Evolutionary conservation across 306 rosid species (phyloP).

Genomic region (Acacia crassicarpa): DNA sequence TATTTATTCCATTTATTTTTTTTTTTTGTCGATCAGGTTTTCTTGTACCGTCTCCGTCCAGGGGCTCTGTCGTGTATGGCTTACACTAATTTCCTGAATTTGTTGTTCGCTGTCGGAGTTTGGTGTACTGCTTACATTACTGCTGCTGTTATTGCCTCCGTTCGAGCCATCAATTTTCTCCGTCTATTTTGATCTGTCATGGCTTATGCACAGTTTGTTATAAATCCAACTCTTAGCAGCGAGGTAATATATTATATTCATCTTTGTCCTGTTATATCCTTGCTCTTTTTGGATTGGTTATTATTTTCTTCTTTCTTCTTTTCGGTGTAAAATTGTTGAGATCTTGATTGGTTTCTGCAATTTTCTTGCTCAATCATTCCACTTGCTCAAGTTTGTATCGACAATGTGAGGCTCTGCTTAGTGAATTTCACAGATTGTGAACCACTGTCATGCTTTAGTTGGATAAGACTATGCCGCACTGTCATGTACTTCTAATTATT

Average conservation of each 20-base stretch:
- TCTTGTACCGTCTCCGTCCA: constrained; percentile 22
- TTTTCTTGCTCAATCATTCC: constrained; percentile 45
- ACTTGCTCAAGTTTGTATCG: constrained; percentile 52
- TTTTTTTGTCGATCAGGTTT: constrained; percentile 37
- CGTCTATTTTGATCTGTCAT: constrained; percentile 46
- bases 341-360: not conserved
- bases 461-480: constrained; percentile 2
- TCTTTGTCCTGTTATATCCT: not conserved
- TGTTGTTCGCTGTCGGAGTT: constrained; percentile 54
- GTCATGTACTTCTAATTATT: constrained; percentile 5
- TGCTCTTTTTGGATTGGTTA: not conserved
- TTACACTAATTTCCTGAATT: constrained; percentile 41
- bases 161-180: constrained; percentile 44
- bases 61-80: constrained; percentile 46
- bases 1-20: not conserved
- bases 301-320: not conserved
- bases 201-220: constrained; percentile 69
- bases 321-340: not conserved
- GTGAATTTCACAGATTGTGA: constrained; percentile 61
- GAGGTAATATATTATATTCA: constrained; percentile 46
- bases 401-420: constrained; percentile 56
- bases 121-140: constrained; percentile 68
- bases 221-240: constrained; percentile 80
- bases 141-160: constrained; percentile 62
- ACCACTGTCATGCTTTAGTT: constrained; percentile 28